A percentile compares a stretch with the other conserved stretches of the same genome.
Evolutionary conservation across 2,329 filamentous ascomycete species (phyloP).

Genomic region (Verruconis gallopava): DNA sequence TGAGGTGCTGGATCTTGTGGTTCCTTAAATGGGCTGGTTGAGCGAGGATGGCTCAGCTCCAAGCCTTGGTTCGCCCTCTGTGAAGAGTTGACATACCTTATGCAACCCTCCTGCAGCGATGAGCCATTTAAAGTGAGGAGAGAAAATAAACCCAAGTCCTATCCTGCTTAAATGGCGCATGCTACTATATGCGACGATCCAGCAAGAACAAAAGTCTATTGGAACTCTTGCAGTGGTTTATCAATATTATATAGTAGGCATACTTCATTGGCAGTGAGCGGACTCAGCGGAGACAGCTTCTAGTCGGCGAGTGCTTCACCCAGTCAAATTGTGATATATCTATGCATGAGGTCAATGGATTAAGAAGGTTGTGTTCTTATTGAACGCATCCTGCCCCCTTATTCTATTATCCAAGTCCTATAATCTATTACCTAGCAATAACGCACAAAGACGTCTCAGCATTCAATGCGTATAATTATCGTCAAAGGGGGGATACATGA

Average conservation of each 20-base stretch:
- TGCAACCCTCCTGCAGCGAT: background rate
- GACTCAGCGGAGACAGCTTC: background rate
- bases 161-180: background rate
- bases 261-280: background rate
- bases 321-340: background rate
- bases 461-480: background rate
- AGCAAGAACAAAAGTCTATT: conserved; percentile 1
- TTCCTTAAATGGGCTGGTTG: background rate
- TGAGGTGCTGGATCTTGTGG: too few species aligned
- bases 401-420: background rate
- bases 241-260: conserved; percentile 1
- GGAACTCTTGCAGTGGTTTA: background rate
- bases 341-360: conserved; percentile 1
- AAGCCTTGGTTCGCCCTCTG: background rate
- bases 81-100: background rate
- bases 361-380: conserved; percentile 1
- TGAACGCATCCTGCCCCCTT: background rate
- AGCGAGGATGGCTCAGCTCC: background rate
- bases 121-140: background rate
- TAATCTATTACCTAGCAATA: background rate
- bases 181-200: background rate
- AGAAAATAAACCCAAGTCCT: conserved; percentile 1
- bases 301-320: background rate
- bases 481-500: background rate
- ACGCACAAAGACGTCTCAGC: background rate